A percentile compares a stretch with the other conserved stretches of the same genome.
Evolutionary conservation across 2,329 filamentous ascomycete genomes (phyloP).

Genomic region (Helminthosporium solani): DNA sequence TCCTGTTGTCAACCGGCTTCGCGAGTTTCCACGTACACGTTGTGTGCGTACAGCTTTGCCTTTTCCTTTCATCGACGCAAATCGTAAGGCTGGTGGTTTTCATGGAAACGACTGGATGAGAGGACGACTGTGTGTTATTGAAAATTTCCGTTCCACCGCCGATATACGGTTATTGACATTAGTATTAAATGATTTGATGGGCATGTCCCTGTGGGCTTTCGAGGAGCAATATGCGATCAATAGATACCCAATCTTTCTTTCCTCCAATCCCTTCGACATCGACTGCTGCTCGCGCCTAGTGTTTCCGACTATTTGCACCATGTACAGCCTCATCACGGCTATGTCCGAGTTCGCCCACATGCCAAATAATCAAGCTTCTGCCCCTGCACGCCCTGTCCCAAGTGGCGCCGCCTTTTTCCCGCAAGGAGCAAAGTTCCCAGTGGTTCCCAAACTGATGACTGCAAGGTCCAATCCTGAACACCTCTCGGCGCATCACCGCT

Average conservation of each 20-base stretch:
- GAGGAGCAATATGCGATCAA: background rate
- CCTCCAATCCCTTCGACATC: background rate
- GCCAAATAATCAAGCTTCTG: background rate
- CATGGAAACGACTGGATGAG: no score
- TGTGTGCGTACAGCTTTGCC: no score
- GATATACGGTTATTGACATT: background rate
- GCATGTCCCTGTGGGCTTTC: background rate
- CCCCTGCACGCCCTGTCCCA: background rate
- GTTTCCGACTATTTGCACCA: background rate
- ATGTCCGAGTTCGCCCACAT: background rate
- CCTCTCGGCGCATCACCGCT: background rate
- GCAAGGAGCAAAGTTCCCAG: background rate
- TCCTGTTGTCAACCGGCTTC: no score
- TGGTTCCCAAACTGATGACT: background rate
- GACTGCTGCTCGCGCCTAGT: no score
- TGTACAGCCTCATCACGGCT: background rate
- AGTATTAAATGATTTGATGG: background rate
- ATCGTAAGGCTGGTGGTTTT: no score
- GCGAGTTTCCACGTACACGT: no score
- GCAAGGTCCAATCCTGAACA: background rate
- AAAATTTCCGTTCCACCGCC: background rate
- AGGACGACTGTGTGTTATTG: no score
- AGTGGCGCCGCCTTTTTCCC: constrained; percentile 1
- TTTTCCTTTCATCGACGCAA: no score
- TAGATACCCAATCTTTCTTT: constrained; percentile 6